Conservation (phyloP, 805 yeast genomes). For the Priceomyces carsonii region DNA sequence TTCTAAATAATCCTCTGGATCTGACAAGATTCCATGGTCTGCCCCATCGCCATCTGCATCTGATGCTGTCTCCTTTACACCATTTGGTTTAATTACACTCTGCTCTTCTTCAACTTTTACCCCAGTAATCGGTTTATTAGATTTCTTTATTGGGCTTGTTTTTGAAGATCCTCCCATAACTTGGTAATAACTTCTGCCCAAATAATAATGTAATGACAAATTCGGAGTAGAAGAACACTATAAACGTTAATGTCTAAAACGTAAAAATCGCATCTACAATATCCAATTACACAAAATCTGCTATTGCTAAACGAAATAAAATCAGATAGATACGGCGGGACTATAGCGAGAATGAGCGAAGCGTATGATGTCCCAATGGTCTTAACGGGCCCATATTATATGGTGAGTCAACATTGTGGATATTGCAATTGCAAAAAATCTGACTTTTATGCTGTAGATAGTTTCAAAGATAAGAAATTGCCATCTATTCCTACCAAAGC, state of each 20-base stretch:
- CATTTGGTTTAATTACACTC: not conserved
- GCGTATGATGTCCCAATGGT: conserved; percentile 23
- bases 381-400: conserved; percentile 46
- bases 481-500: conserved; percentile 10
- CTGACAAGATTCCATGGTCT: conserved; percentile 39
- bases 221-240: not conserved
- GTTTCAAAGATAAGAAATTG: conserved; percentile 24
- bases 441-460: conserved; percentile 38
- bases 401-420: conserved; percentile 59
- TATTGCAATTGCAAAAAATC: conserved; percentile 60
- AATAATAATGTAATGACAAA: not conserved
- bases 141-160: too few species aligned
- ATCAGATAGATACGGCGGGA: too few species aligned
- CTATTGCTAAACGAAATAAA: too few species aligned
- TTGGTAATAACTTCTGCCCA: too few species aligned
- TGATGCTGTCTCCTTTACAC: not conserved
- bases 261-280: too few species aligned
- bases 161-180: too few species aligned
- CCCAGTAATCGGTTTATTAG: conserved; percentile 1
- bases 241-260: too few species aligned
- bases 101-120: not conserved
- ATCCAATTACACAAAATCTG: not conserved
- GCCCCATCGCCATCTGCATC: conserved; percentile 10
- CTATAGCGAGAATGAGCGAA: conserved; percentile 1
- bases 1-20: conserved; percentile 47